phyloP scores from a whole-genome alignment of 352 stramenopile genomes.

The Phytophthora pistaciae region DNA sequence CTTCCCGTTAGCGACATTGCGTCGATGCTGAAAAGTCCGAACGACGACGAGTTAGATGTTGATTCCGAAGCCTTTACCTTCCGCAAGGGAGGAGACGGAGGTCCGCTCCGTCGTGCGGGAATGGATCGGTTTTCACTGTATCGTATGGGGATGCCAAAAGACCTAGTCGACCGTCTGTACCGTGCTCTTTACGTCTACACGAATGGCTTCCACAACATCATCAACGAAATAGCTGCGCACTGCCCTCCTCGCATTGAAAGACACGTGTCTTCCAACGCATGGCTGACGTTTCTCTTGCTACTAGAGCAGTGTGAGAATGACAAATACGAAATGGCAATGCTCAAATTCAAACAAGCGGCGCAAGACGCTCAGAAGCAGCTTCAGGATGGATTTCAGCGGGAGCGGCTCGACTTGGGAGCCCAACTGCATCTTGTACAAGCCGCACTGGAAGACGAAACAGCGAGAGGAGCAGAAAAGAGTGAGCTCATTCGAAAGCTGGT shows the following conservation, averaged over 20 bases:
- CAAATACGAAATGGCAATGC: constrained; percentile 90
- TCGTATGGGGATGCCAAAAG: constrained; percentile 78
- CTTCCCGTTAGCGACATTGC: constrained; percentile 60
- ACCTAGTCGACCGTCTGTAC: constrained; percentile 82
- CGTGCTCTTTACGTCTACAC: constrained; percentile 88
- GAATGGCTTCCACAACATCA: constrained; percentile 87
- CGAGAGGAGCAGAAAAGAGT: constrained; percentile 56
- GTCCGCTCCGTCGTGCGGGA: constrained; percentile 62
- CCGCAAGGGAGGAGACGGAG: constrained; percentile 44
- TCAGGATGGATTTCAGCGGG: constrained; percentile 51
- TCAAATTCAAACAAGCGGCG: constrained; percentile 84
- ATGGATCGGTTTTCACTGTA: constrained; percentile 82
- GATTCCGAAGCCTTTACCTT: constrained; percentile 59
- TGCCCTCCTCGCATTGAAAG: constrained; percentile 69
- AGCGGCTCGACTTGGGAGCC: constrained; percentile 48
- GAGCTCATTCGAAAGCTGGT: constrained; percentile 56
- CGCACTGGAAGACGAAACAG: constrained; percentile 44
- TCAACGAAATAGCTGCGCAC: constrained; percentile 81
- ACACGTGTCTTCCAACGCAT: constrained; percentile 86
- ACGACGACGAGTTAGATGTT: constrained; percentile 44
- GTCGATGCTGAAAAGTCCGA: constrained; percentile 39
- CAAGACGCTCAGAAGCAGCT: constrained; percentile 61
- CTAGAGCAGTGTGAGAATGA: constrained; percentile 84
- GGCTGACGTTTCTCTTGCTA: constrained; percentile 78
- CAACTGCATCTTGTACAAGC: constrained; percentile 41